phyloP scores from a whole-genome alignment of 805 yeast species.

The Saturnispora diversa region DNA sequence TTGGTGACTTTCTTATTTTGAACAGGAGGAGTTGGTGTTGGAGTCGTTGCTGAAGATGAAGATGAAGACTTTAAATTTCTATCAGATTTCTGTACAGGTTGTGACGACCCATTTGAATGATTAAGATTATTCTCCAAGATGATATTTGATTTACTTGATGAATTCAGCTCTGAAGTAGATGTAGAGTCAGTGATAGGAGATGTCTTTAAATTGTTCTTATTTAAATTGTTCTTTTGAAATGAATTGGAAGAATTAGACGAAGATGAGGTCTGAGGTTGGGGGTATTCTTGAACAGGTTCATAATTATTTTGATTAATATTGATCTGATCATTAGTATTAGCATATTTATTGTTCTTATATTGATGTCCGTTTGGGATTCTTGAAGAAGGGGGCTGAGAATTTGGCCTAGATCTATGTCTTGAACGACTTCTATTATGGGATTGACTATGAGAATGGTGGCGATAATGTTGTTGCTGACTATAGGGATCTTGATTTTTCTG shows the following conservation, averaged over 20 bases:
- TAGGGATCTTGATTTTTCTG: conserved; percentile 3
- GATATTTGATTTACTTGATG: no score
- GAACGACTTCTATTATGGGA: not conserved
- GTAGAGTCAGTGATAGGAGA: conserved; percentile 6
- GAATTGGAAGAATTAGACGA: conserved; percentile 8
- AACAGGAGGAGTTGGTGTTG: no score
- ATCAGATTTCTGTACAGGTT: no score
- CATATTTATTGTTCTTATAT: no score
- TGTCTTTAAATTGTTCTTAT: not conserved
- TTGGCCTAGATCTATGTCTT: not conserved
- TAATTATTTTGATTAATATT: not conserved
- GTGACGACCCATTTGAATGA: no score
- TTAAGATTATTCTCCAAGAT: no score
- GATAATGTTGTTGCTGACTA: conserved; percentile 4
- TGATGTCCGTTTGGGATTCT: no score
- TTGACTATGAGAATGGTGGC: not conserved
- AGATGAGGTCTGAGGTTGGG: conserved; percentile 3
- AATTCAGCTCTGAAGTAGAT: not conserved
- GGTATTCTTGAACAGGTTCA: not conserved
- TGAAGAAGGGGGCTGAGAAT: not conserved
- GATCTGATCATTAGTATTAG: not conserved
- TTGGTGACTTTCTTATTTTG: no score
- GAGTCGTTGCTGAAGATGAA: no score
- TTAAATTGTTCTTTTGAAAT: not conserved
- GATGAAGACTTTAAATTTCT: no score